These are phyloP conservation scores for Sphagnum tenellum DNA, from an alignment of 225 moss, liverwort and hornwort genomes.

Conservation along the genomic window DNA sequence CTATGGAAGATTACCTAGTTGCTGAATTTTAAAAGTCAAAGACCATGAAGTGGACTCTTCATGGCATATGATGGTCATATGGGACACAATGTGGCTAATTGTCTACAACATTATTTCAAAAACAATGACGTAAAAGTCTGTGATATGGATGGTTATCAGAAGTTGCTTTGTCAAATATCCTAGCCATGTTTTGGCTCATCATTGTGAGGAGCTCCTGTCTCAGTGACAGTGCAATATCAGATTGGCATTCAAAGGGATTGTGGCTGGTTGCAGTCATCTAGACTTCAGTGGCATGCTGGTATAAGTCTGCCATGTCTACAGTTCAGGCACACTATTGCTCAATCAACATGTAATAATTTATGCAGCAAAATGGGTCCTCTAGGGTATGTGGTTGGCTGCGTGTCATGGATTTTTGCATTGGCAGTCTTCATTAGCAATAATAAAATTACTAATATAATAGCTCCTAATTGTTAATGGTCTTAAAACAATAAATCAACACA, in stretches of 20 bases:
- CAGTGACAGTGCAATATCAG: too few relatives aligned
- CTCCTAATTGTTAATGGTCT: too few relatives aligned
- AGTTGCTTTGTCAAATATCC: not conserved
- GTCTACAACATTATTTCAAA: conserved; percentile 67
- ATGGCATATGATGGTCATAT: conserved; percentile 96
- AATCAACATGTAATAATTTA: too few relatives aligned
- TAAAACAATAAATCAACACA: too few relatives aligned
- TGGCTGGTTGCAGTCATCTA: not conserved
- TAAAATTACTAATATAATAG: too few relatives aligned
- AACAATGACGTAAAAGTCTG: conserved; percentile 46
- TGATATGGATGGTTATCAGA: not conserved
- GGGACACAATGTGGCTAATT: conserved; percentile 77
- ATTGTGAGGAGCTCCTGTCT: not conserved
- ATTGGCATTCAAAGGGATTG: too few relatives aligned
- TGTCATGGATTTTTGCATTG: not conserved
- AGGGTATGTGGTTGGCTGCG: too few relatives aligned
- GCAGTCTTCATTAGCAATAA: conserved; percentile 71
- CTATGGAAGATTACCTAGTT: conserved; percentile 86
- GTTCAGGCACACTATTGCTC: not conserved
- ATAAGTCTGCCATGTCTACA: too few relatives aligned
- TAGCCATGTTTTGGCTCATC: not conserved
- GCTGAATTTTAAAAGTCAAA: conserved; percentile 56
- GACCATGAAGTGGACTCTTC: conserved; percentile 79
- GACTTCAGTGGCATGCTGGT: too few relatives aligned
- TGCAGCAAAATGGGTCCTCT: too few relatives aligned